Conservation (phyloP, 768 basidiomycete genomes). For the Hebeloma cylindrosporum region DNA sequence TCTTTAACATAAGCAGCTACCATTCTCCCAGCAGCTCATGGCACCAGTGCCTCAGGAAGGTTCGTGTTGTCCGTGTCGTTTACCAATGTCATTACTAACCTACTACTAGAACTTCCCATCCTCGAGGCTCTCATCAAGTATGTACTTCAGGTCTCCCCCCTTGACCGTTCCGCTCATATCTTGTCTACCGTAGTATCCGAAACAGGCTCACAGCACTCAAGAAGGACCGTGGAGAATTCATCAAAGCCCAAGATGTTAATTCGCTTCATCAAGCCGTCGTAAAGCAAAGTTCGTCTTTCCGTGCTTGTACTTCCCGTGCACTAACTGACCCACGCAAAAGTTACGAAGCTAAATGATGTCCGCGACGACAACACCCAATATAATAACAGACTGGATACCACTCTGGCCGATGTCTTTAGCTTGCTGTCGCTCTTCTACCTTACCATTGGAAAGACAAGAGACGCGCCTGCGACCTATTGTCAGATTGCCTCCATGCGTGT, state of each 20-base stretch:
- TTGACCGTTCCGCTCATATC: conserved; percentile 17
- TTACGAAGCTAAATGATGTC: conserved; percentile 89
- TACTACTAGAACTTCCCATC: conserved; percentile 78
- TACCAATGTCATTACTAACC: conserved; percentile 17
- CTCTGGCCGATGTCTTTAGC: conserved; percentile 93
- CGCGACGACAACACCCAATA: conserved; percentile 73
- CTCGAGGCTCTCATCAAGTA: conserved; percentile 94
- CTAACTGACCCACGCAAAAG: conserved; percentile 35
- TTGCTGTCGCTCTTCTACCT: conserved; percentile 96
- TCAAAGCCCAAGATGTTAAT: conserved; percentile 92
- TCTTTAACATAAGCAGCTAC: conserved; percentile 4
- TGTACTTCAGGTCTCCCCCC: conserved; percentile 19
- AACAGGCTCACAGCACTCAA: conserved; percentile 94
- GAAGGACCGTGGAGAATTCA: conserved; percentile 90
- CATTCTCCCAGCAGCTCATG: conserved; percentile 42
- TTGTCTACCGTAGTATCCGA: conserved; percentile 64
- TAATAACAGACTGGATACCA: conserved; percentile 92
- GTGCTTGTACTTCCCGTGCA: conserved; percentile 1
- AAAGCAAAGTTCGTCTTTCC: conserved; percentile 71
- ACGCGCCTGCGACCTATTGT: conserved; percentile 93
- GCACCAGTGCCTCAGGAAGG: conserved; percentile 81
- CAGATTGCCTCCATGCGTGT: conserved; percentile 96
- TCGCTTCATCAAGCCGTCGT: conserved; percentile 90
- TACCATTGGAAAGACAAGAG: conserved; percentile 94
- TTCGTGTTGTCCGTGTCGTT: conserved; percentile 28